A percentile compares a stretch with the other conserved stretches of the same genome.
These are phyloP conservation scores for Trifolium repens DNA, from an alignment of 306 rosid genomes.

Conservation along the genomic window DNA sequence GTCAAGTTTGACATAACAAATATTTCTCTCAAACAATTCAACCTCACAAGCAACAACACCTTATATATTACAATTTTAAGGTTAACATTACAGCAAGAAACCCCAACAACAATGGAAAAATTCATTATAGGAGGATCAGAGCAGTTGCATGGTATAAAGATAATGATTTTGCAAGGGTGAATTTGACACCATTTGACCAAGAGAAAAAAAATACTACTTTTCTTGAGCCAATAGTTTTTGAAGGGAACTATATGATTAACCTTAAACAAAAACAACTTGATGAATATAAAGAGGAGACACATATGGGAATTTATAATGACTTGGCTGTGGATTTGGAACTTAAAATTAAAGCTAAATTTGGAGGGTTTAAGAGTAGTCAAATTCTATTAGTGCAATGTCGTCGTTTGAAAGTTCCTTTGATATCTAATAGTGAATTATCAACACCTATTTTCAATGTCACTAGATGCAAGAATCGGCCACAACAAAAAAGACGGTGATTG, in stretches of 20 bases:
- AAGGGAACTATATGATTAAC: conserved; percentile 25
- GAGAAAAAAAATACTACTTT: conserved; percentile 36
- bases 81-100: conserved; percentile 34
- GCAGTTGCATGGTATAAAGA: conserved; percentile 42
- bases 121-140: conserved; percentile 35
- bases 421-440: no score
- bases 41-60: no score
- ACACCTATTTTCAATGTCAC: no score
- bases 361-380: not conserved
- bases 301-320: conserved; percentile 31
- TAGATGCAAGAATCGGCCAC: no score
- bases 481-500: no score
- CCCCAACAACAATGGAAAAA: conserved; percentile 35
- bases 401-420: no score
- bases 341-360: conserved; percentile 17
- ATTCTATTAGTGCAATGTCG: not conserved
- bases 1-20: no score
- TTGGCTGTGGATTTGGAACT: conserved; percentile 44
- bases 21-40: no score
- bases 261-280: conserved; percentile 15
- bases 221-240: conserved; percentile 24
- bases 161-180: not conserved
- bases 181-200: conserved; percentile 46
- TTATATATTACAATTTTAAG: no score
- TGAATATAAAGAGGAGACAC: conserved; percentile 31